A percentile compares a stretch with the other conserved stretches of the same genome.
These are phyloP conservation scores for Cryptosporidium sp. DNA, from an alignment of 169 alveolate species.

Conservation along the genomic window DNA sequence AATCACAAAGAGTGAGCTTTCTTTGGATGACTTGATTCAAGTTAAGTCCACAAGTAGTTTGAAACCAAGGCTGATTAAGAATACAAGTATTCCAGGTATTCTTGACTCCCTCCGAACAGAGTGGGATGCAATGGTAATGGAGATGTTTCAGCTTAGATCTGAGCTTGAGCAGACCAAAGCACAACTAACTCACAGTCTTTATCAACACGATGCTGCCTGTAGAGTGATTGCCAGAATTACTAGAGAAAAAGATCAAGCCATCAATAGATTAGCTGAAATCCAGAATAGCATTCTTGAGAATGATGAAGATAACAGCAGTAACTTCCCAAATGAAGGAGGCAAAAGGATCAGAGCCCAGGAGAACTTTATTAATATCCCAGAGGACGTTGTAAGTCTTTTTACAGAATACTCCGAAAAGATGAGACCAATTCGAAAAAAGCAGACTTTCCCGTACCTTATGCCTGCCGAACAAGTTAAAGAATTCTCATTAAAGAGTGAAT, in stretches of 20 bases:
- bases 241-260: slow-evolving; percentile 94
- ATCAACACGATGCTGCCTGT: slow-evolving; percentile 98
- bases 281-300: slow-evolving; percentile 80
- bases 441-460: slow-evolving; percentile 52
- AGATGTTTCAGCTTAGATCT: slow-evolving; percentile 88
- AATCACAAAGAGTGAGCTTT: slow-evolving; percentile 84
- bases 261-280: slow-evolving; percentile 85
- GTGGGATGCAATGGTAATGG: slow-evolving; percentile 96
- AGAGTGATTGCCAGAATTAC: slow-evolving; percentile 95
- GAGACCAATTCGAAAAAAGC: slow-evolving; percentile 76
- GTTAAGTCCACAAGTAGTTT: slow-evolving; percentile 68
- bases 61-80: slow-evolving; percentile 93
- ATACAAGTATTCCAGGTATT: slow-evolving; percentile 93
- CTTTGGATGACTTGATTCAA: slow-evolving; percentile 83
- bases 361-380: slow-evolving; percentile 71
- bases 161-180: slow-evolving; percentile 83
- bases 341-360: slow-evolving; percentile 74
- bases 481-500: not conserved
- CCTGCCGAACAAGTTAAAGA: slow-evolving; percentile 64
- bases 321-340: not conserved
- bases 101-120: slow-evolving; percentile 92
- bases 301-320: not conserved
- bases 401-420: slow-evolving; percentile 77
- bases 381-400: slow-evolving; percentile 68
- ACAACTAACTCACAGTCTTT: slow-evolving; percentile 95